Evolutionary conservation across 75 land plant species (phyloP), one percentile per base, ranked within the genome.

Genomic region (Isoetes taiwanensis): DNA sequence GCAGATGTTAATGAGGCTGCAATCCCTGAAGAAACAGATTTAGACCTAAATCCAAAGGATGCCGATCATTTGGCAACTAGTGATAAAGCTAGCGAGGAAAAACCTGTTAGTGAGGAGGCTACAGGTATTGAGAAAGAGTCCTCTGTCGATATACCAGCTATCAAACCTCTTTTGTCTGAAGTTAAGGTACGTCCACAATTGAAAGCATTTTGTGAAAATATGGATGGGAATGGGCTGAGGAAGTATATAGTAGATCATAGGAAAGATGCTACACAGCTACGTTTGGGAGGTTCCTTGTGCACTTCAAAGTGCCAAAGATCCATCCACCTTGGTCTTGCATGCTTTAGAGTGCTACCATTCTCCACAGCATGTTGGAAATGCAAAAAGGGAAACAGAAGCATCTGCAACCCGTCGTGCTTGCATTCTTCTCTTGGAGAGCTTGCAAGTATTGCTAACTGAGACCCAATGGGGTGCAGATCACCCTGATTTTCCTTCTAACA

Each of bases 211-310:
- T 77, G 85, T 46, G 65, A 70, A 52, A 65, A 73, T 16, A 81
- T 78, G 82, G 68, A 85, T 66, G 61, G 68, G 19, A 62, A 65
- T 56, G 85, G 85, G n/a, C 75, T 85, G 12, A 74, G 69, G 27
- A 77, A 73, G 25, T 85, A 66, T 52, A 62, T 81, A 56, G 58
- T 76, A 16, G 79, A 78, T 21, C 80, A 78, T 28, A 72, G 79
- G 2, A 85, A 85, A 59, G 74, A 81, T 61, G 69, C 79, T 48
- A 72, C 71, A 43, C 67, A 64, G 33, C 34, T 78, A 27, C 63
- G 77, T 40, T n/a, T 70, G 73, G 30, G 80, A 85, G 61, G 55
- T 85, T 28, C 82, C 82, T 16, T 10, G 43, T 57, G 85, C 90
- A 29, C 32, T 85, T 27, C 79, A 58, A 39, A 43, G 61, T 60